Conservation (phyloP, 495 filamentous ascomycete genomes). For the Aspergillus haitiensis region DNA sequence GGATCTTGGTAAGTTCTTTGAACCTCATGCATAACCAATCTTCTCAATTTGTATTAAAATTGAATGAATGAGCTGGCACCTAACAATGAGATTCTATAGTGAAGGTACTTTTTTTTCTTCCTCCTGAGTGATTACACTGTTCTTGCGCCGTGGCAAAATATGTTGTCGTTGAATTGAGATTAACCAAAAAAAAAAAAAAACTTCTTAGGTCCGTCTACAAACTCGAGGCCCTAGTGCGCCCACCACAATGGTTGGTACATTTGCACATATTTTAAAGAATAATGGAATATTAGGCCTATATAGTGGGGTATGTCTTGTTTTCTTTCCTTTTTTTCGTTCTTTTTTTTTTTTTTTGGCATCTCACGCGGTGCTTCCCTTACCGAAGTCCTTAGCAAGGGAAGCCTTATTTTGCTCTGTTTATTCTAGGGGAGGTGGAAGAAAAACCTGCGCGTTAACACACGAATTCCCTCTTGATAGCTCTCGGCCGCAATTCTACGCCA, state of each 20-base stretch:
- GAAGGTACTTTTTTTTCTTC: constrained; percentile 44
- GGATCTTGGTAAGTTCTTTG: constrained; percentile 56
- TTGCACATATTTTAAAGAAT: constrained; percentile 68
- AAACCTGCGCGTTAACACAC: constrained; percentile 10
- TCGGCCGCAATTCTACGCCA: constrained; percentile 91
- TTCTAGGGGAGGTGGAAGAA: neutral
- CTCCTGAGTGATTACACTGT: neutral
- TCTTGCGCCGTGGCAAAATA: neutral
- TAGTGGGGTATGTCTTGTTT: constrained; percentile 59
- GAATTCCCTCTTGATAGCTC: constrained; percentile 50
- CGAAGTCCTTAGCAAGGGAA: neutral
- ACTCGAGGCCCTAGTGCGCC: constrained; percentile 67
- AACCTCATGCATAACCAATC: neutral
- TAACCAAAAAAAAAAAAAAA: constrained; percentile 18
- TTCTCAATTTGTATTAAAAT: no score
- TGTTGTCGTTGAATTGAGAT: constrained; percentile 19
- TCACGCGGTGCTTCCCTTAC: neutral
- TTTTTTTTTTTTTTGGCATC: no score
- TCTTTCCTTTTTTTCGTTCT: neutral
- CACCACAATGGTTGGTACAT: constrained; percentile 76
- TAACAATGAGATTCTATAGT: constrained; percentile 30
- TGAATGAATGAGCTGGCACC: constrained; percentile 7
- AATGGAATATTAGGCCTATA: constrained; percentile 77
- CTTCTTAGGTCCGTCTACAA: constrained; percentile 80
- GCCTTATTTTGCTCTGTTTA: no score